phyloP scores from a whole-genome alignment of 768 basidiomycete species.

The Tricholomella constricta region DNA sequence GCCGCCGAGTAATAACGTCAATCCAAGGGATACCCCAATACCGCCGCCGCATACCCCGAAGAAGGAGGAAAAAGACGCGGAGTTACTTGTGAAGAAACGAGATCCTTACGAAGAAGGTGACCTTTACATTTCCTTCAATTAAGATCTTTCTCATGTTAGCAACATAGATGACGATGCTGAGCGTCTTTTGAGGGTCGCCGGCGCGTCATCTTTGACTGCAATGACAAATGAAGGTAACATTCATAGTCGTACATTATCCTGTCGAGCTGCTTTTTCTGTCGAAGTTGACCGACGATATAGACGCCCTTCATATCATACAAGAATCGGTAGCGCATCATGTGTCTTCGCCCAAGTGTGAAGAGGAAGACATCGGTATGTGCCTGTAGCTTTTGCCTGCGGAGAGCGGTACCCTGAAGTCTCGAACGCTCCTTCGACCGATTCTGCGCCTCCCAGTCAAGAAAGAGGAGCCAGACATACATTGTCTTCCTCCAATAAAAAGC shows the following conservation, averaged over 20 bases:
- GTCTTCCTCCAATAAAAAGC: not conserved
- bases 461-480: not conserved
- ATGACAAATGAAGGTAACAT: not conserved
- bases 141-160: not conserved
- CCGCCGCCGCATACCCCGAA: not conserved
- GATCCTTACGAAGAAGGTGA: constrained; percentile 24
- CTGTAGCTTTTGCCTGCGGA: too few relatives aligned
- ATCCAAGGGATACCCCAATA: not conserved
- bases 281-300: too few relatives aligned
- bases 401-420: too few relatives aligned
- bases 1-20: not conserved
- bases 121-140: not conserved
- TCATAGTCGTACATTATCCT: not conserved
- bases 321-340: too few relatives aligned
- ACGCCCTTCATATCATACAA: too few relatives aligned
- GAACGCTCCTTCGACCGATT: too few relatives aligned
- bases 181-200: not conserved
- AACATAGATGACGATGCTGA: constrained; percentile 13
- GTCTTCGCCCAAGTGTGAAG: too few relatives aligned
- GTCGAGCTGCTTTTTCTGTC: not conserved
- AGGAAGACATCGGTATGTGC: too few relatives aligned
- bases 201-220: not conserved
- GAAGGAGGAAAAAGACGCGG: not conserved
- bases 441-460: not conserved
- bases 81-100: constrained; percentile 10